Evolutionary conservation across 805 yeast genomes (phyloP).

Genomic region (Zygoascus bituminiphila): DNA sequence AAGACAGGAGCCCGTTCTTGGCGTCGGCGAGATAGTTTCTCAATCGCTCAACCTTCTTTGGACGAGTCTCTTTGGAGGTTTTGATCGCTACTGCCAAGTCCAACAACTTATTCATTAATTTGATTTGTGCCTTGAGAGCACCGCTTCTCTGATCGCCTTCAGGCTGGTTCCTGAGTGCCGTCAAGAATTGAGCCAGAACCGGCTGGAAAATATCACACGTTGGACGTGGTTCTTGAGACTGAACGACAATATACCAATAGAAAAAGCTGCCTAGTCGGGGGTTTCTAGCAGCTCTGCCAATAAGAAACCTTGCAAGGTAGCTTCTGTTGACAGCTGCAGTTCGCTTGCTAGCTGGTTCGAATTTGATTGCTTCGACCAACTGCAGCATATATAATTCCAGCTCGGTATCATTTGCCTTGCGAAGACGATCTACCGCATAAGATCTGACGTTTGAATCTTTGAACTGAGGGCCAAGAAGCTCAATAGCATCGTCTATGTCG

Average conservation of each 20-base stretch:
- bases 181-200: conserved; percentile 40
- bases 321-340: conserved; percentile 15
- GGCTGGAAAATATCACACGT: conserved; percentile 36
- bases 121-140: conserved; percentile 51
- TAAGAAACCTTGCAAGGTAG: conserved; percentile 48
- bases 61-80: conserved; percentile 63
- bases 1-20: conserved; percentile 31
- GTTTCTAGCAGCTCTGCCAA: conserved; percentile 60
- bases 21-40: conserved; percentile 48
- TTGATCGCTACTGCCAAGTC: conserved; percentile 58
- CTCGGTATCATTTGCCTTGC: conserved; percentile 71
- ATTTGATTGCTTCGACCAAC: conserved; percentile 82
- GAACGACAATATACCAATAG: conserved; percentile 89
- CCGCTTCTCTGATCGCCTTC: conserved; percentile 26
- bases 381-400: conserved; percentile 76
- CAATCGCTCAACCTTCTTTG: conserved; percentile 62
- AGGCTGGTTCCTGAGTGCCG: conserved; percentile 26
- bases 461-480: conserved; percentile 71
- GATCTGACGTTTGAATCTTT: conserved; percentile 65
- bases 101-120: conserved; percentile 58
- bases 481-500: conserved; percentile 79
- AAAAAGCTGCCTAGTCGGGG: conserved; percentile 68
- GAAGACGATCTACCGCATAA: conserved; percentile 79
- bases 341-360: conserved; percentile 39
- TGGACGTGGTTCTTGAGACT: conserved; percentile 51